Percentiles rank a stretch among this genome's conserved stretches.
Evolutionary conservation across 169 alveolate species (phyloP).

Genomic region (Babesia microti): DNA sequence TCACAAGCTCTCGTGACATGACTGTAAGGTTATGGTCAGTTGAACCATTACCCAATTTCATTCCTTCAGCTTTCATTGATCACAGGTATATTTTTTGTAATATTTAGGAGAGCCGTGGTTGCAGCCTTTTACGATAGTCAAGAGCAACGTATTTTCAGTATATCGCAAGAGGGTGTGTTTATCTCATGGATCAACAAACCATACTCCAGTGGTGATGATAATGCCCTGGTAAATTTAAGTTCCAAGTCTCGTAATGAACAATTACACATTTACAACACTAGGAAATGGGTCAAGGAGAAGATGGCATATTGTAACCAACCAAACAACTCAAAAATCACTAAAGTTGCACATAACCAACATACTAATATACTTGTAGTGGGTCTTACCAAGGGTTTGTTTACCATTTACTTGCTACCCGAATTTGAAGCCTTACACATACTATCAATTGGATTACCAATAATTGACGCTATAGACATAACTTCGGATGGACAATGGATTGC

Average conservation of each 20-base stretch:
- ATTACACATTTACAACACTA: not conserved
- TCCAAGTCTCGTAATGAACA: slow-evolving; percentile 10
- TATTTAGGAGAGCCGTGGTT: slow-evolving; percentile 51
- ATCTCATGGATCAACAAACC: slow-evolving; percentile 56
- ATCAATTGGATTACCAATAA: slow-evolving; percentile 40
- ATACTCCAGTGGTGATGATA: slow-evolving; percentile 5
- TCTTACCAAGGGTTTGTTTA: slow-evolving; percentile 55
- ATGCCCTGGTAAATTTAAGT: slow-evolving; percentile 26
- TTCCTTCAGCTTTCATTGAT: slow-evolving; percentile 61
- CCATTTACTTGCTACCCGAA: slow-evolving; percentile 46
- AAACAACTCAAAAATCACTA: slow-evolving; percentile 39
- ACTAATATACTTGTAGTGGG: slow-evolving; percentile 51
- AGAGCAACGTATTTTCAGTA: slow-evolving; percentile 58
- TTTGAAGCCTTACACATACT: slow-evolving; percentile 49
- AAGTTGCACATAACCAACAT: slow-evolving; percentile 37
- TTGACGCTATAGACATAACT: slow-evolving; percentile 52
- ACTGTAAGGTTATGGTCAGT: slow-evolving; percentile 70
- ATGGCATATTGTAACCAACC: slow-evolving; percentile 58
- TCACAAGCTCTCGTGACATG: slow-evolving; percentile 63
- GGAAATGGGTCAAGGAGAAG: slow-evolving; percentile 51
- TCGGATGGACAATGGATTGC: slow-evolving; percentile 83
- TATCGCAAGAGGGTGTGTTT: slow-evolving; percentile 68
- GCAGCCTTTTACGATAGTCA: slow-evolving; percentile 65
- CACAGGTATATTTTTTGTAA: slow-evolving; percentile 25
- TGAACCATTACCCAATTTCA: slow-evolving; percentile 43